Conservation (phyloP, 148 eudicot genomes). For the Rheum nobile region DNA sequence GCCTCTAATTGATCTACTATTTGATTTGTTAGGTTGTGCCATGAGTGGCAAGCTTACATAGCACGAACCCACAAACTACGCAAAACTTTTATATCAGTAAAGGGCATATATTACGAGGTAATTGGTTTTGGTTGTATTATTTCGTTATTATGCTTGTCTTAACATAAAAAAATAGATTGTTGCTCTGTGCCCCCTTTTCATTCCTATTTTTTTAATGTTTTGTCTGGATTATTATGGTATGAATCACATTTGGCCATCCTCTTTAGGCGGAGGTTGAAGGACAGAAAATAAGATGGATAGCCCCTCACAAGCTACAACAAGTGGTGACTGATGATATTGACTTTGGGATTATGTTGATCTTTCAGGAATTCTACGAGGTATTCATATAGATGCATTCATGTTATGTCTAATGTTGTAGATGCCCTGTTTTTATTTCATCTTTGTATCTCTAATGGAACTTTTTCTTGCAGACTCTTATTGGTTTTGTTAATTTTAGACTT, state of each 20-base stretch:
- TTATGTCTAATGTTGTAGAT: not conserved
- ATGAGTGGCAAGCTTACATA: slow-evolving; percentile 90
- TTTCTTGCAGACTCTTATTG: slow-evolving; percentile 61
- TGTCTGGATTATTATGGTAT: not conserved
- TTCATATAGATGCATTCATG: not conserved
- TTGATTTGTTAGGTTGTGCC: slow-evolving; percentile 53
- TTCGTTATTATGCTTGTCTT: not conserved
- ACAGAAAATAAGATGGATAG: slow-evolving; percentile 86
- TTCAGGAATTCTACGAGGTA: slow-evolving; percentile 90
- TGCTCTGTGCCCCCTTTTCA: not conserved
- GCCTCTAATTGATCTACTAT: not conserved
- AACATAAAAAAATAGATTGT: not conserved
- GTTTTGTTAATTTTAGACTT: slow-evolving; percentile 62
- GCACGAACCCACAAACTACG: slow-evolving; percentile 80
- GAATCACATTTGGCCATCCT: not conserved
- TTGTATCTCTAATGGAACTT: not conserved
- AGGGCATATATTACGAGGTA: slow-evolving; percentile 96
- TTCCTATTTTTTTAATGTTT: not conserved
- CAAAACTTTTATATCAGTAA: slow-evolving; percentile 82
- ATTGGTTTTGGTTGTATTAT: not conserved
- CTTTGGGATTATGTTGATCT: slow-evolving; percentile 69
- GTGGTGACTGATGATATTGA: slow-evolving; percentile 83
- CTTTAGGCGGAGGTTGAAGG: slow-evolving; percentile 80
- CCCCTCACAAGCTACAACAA: slow-evolving; percentile 93
- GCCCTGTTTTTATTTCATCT: not conserved